Conservation (phyloP, 1,284 basidiomycete genomes). For the Malassezia yamatoensis region DNA sequence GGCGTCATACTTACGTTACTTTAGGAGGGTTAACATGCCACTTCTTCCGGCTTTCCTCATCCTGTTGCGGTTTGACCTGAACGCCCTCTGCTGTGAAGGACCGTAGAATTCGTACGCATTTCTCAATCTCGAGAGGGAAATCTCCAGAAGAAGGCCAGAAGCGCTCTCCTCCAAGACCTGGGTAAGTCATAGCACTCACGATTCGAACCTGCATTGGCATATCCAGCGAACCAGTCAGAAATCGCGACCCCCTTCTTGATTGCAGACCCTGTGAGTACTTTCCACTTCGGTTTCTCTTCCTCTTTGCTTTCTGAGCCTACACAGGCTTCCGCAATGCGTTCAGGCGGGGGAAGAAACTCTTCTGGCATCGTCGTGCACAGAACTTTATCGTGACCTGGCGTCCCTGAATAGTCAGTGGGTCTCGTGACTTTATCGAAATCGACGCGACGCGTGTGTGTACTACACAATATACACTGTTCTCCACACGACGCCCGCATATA, state of each 20-base stretch:
- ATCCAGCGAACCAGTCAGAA: conserved; percentile 40
- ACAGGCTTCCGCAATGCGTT: neutral
- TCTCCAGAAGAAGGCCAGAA: conserved; percentile 54
- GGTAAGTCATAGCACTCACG: neutral
- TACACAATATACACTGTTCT: neutral
- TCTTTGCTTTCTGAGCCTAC: neutral
- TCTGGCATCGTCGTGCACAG: neutral
- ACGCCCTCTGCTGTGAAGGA: conserved; percentile 37
- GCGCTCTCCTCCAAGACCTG: conserved; percentile 50
- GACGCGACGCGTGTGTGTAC: conserved; percentile 1
- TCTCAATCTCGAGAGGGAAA: conserved; percentile 52
- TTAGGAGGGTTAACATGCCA: conserved; percentile 47
- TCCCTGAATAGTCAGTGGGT: neutral
- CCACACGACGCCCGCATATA: neutral
- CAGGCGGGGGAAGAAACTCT: conserved; percentile 2
- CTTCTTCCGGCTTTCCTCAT: neutral
- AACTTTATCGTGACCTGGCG: too few relatives aligned
- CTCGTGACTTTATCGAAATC: neutral
- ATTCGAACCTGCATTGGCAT: conserved; percentile 36
- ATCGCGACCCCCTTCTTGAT: conserved; percentile 34
- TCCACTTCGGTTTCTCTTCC: conserved; percentile 1
- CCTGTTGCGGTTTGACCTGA: conserved; percentile 21
- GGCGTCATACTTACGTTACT: conserved; percentile 33
- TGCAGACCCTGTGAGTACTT: neutral
- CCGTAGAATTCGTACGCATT: conserved; percentile 52